Evolutionary conservation across 164 flowering plant species (phyloP), one percentile per base, ranked within the genome.

Genomic region (Tetrastigma voinierianum): DNA sequence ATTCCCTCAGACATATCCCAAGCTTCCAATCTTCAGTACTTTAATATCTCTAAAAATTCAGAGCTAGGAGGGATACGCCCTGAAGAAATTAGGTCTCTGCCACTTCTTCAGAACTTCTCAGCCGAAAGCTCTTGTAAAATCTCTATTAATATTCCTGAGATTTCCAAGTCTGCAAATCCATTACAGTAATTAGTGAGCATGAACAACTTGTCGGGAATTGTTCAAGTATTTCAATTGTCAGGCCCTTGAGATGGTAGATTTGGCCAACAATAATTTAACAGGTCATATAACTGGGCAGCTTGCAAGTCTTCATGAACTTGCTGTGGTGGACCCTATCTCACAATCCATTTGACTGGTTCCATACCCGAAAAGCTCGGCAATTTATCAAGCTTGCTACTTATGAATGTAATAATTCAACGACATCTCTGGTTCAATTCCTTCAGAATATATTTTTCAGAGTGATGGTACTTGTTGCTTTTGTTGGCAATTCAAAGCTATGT

Each of bases 341-440:
- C 44, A 93, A 93, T 57, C 64, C 64, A 67, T 46, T 70, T 93
- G 44, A 86, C 25, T 23, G 98, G 98, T 15, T 40, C 77, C 9
- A 82, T 92, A 57, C 96, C 96, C 1, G 62, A 16, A 8, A 72
- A 81, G 45, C 74, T 89, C 9, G 78, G 83, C 13, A 75, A 57
- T 64, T 87, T 83, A 23, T 71, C 90, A 6, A 85, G 79, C 66
- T 71, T 90, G 51, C 66, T 59, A 10, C 78, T 83, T 43, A 68
- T 93, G 10, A 91, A 93, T 64, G 83, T 93, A 62, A 62, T 91
- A 96, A 6, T 91, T 73, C 82, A 93, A 93, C 58, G 78, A 90
- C 64, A 70, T 94, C 21, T 81, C 91, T 10, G 98, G 97, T 40
- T 67, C 85, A 1, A 79, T 92, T 68, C 98, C 98, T 51, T 61